Conservation (phyloP, 2,329 filamentous ascomycete species). For the Seiridium unicorne region DNA sequence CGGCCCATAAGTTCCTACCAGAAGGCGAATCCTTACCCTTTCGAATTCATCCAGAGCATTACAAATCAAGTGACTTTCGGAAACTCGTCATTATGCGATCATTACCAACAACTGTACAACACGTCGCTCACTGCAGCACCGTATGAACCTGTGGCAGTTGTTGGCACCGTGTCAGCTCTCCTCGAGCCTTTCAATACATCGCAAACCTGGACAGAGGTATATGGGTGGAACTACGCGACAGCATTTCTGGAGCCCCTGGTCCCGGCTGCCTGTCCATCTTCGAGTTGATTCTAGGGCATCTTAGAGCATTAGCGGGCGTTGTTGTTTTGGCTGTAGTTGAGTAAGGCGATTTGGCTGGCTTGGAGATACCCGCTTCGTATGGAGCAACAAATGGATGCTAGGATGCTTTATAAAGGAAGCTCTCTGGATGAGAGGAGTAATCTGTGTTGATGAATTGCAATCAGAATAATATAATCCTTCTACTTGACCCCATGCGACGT, state of each 20-base stretch:
- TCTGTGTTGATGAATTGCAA: too few species aligned
- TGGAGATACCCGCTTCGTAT: background rate
- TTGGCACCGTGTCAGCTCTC: constrained; percentile 19
- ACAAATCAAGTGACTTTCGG: constrained; percentile 53
- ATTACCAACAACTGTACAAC: constrained; percentile 43
- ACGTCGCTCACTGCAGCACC: constrained; percentile 35
- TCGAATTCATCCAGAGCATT: constrained; percentile 46
- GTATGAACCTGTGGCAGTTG: constrained; percentile 24
- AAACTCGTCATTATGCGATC: constrained; percentile 38
- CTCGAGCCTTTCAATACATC: constrained; percentile 22
- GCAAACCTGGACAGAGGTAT: constrained; percentile 15
- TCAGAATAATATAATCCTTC: too few species aligned
- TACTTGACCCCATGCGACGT: too few species aligned
- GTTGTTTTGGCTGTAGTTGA: background rate
- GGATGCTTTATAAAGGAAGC: too few species aligned
- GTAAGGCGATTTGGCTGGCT: background rate
- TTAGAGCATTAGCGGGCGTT: too few species aligned
- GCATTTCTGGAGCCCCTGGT: constrained; percentile 21
- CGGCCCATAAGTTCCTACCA: constrained; percentile 2
- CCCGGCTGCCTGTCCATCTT: background rate
- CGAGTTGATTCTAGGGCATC: too few species aligned
- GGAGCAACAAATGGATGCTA: background rate
- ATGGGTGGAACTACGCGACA: constrained; percentile 21
- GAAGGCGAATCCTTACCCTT: constrained; percentile 28
- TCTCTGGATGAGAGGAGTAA: too few species aligned